Conservation (phyloP, 2,329 filamentous ascomycete genomes). For the Aphanocladium album region DNA sequence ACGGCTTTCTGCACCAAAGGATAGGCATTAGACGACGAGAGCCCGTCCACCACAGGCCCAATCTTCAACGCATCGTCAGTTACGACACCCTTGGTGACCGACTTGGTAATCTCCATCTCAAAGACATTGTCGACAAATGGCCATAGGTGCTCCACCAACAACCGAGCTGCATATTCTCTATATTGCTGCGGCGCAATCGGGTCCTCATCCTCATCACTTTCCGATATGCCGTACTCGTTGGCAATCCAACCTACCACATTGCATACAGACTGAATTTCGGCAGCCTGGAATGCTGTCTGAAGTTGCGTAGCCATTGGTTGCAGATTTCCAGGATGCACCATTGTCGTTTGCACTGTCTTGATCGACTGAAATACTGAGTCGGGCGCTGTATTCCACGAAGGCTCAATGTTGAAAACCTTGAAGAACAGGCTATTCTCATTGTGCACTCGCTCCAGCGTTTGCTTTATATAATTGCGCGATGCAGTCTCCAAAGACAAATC, state of each 20-base stretch:
- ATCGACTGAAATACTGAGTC: constrained; percentile 48
- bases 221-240: constrained; percentile 51
- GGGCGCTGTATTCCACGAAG: constrained; percentile 44
- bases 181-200: constrained; percentile 48
- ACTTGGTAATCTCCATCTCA: constrained; percentile 50
- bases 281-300: constrained; percentile 43
- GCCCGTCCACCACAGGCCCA: constrained; percentile 41
- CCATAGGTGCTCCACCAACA: constrained; percentile 55
- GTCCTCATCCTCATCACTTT: constrained; percentile 52
- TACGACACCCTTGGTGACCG: constrained; percentile 45
- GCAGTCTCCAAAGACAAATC: constrained; percentile 48
- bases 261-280: constrained; percentile 47
- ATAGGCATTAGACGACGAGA: constrained; percentile 52
- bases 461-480: constrained; percentile 53
- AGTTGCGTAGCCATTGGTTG: constrained; percentile 45
- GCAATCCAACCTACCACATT: constrained; percentile 54
- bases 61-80: constrained; percentile 46
- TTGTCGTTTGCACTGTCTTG: constrained; percentile 43
- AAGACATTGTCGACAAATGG: constrained; percentile 50
- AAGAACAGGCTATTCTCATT: constrained; percentile 50
- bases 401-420: constrained; percentile 52
- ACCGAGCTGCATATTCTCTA: constrained; percentile 50
- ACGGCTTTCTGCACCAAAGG: constrained; percentile 54
- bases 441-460: constrained; percentile 54
- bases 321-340: constrained; percentile 52